These are phyloP conservation scores for Phialophora chinensis DNA, from an alignment of 2,329 filamentous ascomycete genomes.

Conservation along the genomic window DNA sequence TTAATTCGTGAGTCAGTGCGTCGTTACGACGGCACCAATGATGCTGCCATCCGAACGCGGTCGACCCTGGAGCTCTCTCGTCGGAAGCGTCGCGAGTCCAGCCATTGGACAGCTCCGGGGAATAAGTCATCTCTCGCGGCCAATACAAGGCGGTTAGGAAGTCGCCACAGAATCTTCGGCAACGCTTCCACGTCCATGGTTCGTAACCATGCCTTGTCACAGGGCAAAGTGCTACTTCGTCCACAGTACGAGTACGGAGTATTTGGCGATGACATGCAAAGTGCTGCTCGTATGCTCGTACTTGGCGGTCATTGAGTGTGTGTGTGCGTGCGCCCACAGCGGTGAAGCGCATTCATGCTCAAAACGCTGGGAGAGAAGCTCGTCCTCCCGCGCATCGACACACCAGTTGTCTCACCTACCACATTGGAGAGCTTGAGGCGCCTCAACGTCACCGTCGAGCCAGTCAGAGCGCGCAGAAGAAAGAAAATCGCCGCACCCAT, in stretches of 20 bases:
- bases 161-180: slow-evolving; percentile 25
- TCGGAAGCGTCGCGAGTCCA: neutral
- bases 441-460: slow-evolving; percentile 12
- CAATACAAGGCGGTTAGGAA: slow-evolving; percentile 24
- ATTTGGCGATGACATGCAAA: neutral
- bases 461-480: slow-evolving; percentile 18
- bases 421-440: slow-evolving; percentile 20
- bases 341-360: slow-evolving; percentile 1
- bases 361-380: neutral
- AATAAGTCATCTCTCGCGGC: slow-evolving; percentile 19
- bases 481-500: slow-evolving; percentile 13
- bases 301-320: too few relatives aligned
- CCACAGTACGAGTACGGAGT: too few relatives aligned
- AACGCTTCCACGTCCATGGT: slow-evolving; percentile 17
- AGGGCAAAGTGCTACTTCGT: too few relatives aligned
- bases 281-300: too few relatives aligned
- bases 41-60: slow-evolving; percentile 11
- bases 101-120: slow-evolving; percentile 22
- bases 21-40: slow-evolving; percentile 32
- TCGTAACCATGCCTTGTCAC: neutral
- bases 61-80: slow-evolving; percentile 4
- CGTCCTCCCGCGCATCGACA: neutral
- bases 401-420: slow-evolving; percentile 12
- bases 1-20: slow-evolving; percentile 17
- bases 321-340: neutral